A percentile compares a stretch with the other conserved stretches of the same genome.
Conservation (phyloP, 2,329 filamentous ascomycete species). For the Trichoderma atroviride region DNA sequence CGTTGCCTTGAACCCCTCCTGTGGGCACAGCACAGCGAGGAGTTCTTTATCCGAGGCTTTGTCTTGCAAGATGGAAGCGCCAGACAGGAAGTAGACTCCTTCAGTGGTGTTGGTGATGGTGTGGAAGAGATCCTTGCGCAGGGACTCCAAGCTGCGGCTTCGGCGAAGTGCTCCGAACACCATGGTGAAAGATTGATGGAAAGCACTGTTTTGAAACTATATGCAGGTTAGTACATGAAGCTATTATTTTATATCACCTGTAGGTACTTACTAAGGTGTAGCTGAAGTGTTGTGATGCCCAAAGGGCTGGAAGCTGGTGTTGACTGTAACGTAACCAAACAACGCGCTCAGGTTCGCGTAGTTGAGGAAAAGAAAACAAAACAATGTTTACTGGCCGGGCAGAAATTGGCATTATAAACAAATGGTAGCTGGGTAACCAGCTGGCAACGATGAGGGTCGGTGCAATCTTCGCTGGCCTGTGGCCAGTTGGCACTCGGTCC, state of each 20-base stretch:
- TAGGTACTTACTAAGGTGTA: not conserved
- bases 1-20: conserved; percentile 1
- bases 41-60: conserved; percentile 10
- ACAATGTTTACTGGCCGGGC: not conserved
- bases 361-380: not conserved
- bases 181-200: not conserved
- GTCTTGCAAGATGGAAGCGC: not conserved
- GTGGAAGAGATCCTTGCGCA: conserved; percentile 12
- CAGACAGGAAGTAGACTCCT: conserved; percentile 8
- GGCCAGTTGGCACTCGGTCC: not conserved
- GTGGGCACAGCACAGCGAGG: conserved; percentile 17
- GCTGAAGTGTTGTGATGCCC: not conserved
- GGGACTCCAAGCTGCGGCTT: conserved; percentile 23
- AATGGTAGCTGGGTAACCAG: not conserved
- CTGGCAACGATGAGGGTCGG: conserved; percentile 6
- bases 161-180: not conserved
- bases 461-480: not conserved
- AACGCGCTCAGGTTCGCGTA: not conserved
- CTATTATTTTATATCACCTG: not conserved
- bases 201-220: not conserved
- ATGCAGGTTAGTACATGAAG: not conserved
- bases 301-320: not conserved
- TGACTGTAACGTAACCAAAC: not conserved
- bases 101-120: conserved; percentile 20
- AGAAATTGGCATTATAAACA: not conserved